A percentile compares a stretch with the other conserved stretches of the same genome.
These are phyloP conservation scores for Ogataea neopini DNA, from an alignment of 805 yeast species.

Conservation along the genomic window DNA sequence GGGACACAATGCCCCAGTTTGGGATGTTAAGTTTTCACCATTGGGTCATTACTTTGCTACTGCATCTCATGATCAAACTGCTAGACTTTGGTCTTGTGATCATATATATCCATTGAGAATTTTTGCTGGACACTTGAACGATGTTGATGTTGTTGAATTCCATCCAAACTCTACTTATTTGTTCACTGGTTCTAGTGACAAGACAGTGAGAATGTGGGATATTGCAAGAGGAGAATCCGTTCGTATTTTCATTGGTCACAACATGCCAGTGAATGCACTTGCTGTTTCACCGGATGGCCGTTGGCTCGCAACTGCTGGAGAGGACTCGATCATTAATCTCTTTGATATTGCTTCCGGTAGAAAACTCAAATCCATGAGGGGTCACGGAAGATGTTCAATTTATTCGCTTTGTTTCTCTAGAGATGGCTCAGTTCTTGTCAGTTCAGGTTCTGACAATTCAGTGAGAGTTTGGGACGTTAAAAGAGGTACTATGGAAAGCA, in stretches of 20 bases:
- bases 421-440: constrained; percentile 86
- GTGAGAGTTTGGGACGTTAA: constrained; percentile 97
- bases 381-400: constrained; percentile 87
- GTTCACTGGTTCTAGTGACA: constrained; percentile 93
- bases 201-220: constrained; percentile 98
- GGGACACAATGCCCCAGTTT: constrained; percentile 94
- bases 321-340: constrained; percentile 81
- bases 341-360: constrained; percentile 97
- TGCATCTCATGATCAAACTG: constrained; percentile 96
- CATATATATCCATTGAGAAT: constrained; percentile 95
- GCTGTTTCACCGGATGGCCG: constrained; percentile 97
- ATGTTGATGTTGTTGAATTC: constrained; percentile 91
- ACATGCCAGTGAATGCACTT: constrained; percentile 81
- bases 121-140: constrained; percentile 96
- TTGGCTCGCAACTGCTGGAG: constrained; percentile 94
- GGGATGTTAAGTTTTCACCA: constrained; percentile 96
- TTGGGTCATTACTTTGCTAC: constrained; percentile 98
- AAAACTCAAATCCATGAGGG: constrained; percentile 85
- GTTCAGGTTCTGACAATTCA: constrained; percentile 90
- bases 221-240: constrained; percentile 85
- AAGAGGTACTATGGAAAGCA: constrained; percentile 76
- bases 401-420: constrained; percentile 81
- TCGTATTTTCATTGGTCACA: constrained; percentile 88
- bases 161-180: constrained; percentile 96
- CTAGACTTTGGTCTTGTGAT: constrained; percentile 96